These are phyloP conservation scores for Xylariaceae sp. DNA, from an alignment of 2,329 filamentous ascomycete species.

Conservation along the genomic window DNA sequence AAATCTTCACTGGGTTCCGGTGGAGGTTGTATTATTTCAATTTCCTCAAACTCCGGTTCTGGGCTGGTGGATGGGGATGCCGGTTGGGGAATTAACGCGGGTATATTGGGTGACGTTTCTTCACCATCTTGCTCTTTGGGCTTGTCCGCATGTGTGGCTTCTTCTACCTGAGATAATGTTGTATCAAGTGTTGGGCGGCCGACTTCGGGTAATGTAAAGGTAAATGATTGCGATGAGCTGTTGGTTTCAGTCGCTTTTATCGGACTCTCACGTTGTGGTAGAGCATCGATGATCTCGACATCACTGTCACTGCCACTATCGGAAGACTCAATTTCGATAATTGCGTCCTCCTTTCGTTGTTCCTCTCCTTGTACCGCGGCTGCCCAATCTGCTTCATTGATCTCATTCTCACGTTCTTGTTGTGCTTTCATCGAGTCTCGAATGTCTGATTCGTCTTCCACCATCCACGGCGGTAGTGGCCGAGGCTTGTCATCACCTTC, in stretches of 20 bases:
- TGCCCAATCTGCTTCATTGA: constrained; percentile 61
- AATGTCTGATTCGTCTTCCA: constrained; percentile 58
- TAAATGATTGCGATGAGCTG: constrained; percentile 15
- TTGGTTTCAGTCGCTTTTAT: constrained; percentile 12
- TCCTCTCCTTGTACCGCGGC: constrained; percentile 53
- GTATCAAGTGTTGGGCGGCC: constrained; percentile 21
- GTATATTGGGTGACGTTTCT: neutral
- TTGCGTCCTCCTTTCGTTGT: constrained; percentile 42
- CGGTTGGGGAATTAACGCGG: constrained; percentile 4
- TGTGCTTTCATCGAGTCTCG: constrained; percentile 58
- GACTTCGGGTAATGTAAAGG: constrained; percentile 23
- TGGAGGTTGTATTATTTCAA: constrained; percentile 28
- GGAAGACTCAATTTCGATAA: constrained; percentile 61
- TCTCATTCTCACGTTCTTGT: constrained; percentile 52
- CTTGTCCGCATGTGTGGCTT: constrained; percentile 16
- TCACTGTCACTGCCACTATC: constrained; percentile 49
- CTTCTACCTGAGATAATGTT: constrained; percentile 9
- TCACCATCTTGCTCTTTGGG: constrained; percentile 17
- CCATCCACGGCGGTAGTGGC: constrained; percentile 75
- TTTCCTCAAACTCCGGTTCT: constrained; percentile 34
- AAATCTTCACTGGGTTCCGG: constrained; percentile 18
- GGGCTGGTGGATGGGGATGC: constrained; percentile 23
- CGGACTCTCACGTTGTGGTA: constrained; percentile 33
- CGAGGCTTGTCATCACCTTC: constrained; percentile 43
- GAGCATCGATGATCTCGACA: constrained; percentile 53